Conservation (phyloP, 371 early-diverging fungal species). For the Globomyces sp. region DNA sequence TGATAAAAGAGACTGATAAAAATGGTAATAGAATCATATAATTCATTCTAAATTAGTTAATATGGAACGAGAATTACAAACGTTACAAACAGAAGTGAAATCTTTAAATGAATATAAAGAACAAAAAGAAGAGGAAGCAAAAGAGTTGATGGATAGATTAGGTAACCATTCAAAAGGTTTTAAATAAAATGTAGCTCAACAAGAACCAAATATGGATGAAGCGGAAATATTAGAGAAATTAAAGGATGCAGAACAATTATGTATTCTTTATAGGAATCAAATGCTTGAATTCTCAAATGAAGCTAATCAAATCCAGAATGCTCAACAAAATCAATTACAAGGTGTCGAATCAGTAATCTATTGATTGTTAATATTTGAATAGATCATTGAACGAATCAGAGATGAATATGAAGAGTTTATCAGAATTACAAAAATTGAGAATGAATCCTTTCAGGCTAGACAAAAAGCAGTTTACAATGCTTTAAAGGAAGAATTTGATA, state of each 20-base stretch:
- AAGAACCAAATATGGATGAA: neutral
- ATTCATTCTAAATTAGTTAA: neutral
- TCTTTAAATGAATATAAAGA: conserved; percentile 34
- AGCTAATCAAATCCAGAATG: conserved; percentile 48
- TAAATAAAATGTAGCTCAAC: neutral
- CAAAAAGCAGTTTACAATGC: conserved; percentile 49
- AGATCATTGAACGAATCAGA: conserved; percentile 51
- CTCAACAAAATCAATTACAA: conserved; percentile 57
- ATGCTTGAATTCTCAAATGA: conserved; percentile 49
- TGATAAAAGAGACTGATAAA: conserved; percentile 34
- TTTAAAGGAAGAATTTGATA: conserved; percentile 42
- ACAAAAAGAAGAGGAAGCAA: conserved; percentile 30
- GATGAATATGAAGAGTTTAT: conserved; percentile 60
- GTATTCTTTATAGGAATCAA: conserved; percentile 25
- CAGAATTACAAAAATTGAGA: conserved; percentile 50
- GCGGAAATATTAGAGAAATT: conserved; percentile 2
- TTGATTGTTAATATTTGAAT: conserved; percentile 25
- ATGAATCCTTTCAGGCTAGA: conserved; percentile 37
- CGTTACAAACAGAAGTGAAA: conserved; percentile 25
- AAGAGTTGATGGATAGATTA: conserved; percentile 5
- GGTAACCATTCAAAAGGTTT: neutral
- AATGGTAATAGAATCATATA: conserved; percentile 18
- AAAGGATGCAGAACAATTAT: neutral
- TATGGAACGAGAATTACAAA: neutral
- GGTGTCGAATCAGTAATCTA: conserved; percentile 28